Conservation (phyloP, 257 asterid species). For the Solanum clarkiae region DNA sequence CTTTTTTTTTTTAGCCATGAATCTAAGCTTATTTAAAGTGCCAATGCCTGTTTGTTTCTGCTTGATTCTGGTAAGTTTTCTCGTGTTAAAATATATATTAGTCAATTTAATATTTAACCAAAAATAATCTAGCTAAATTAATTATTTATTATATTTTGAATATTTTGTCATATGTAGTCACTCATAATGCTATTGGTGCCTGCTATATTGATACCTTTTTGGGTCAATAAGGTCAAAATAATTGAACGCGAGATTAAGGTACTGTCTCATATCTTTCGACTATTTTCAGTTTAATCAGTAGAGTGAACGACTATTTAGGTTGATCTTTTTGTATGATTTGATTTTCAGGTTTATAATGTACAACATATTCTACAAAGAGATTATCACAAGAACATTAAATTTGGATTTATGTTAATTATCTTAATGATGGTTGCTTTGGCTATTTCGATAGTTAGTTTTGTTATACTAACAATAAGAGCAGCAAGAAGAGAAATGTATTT, state of each 20-base stretch:
- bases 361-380: neutral
- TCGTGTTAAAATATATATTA: neutral
- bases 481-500: conserved; percentile 48
- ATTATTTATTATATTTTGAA: no score
- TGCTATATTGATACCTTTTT: conserved; percentile 25
- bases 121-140: neutral
- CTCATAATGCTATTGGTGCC: conserved; percentile 23
- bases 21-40: conserved; percentile 23
- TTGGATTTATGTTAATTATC: conserved; percentile 16
- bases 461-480: conserved; percentile 16
- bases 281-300: neutral
- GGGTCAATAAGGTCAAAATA: conserved; percentile 23
- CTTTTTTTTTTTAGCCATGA: conserved; percentile 5
- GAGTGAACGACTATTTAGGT: neutral
- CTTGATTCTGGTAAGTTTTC: conserved; percentile 22
- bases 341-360: conserved; percentile 33
- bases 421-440: conserved; percentile 17
- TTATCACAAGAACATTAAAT: conserved; percentile 13
- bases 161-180: conserved; percentile 14
- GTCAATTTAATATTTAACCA: neutral
- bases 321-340: neutral
- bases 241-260: conserved; percentile 23
- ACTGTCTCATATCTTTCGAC: neutral
- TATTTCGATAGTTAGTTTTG: conserved; percentile 11
- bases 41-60: conserved; percentile 27